Percentiles rank a stretch among this genome's conserved stretches.
These are phyloP conservation scores for Luzula sylvatica DNA, from an alignment of 176 grass and related monocot genomes.

Conservation along the genomic window DNA sequence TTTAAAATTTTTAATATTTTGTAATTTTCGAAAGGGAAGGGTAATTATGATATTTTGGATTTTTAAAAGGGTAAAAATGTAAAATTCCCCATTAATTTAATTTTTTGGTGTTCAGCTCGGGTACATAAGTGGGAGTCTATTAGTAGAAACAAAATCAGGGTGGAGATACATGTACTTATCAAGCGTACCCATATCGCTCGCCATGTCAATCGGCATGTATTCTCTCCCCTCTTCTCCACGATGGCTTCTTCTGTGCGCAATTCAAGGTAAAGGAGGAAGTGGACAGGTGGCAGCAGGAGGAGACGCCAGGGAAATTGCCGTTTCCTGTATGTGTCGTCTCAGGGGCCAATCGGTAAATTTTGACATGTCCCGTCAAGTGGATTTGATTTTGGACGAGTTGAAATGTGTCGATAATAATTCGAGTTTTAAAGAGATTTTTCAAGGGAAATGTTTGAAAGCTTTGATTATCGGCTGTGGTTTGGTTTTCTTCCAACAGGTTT, in stretches of 20 bases:
- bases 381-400: constrained; percentile 67
- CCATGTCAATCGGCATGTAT: constrained; percentile 84
- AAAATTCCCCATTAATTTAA: background rate
- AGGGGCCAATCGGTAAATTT: constrained; percentile 48
- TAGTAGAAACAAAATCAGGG: constrained; percentile 55
- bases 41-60: background rate
- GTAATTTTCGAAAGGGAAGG: no score
- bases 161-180: constrained; percentile 89
- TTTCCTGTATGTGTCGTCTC: constrained; percentile 61
- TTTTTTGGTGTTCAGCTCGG: constrained; percentile 48
- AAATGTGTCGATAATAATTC: constrained; percentile 41
- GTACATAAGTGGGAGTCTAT: constrained; percentile 60
- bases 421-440: constrained; percentile 72
- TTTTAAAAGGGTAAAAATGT: background rate
- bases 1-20: no score
- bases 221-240: constrained; percentile 75
- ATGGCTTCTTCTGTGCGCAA: constrained; percentile 92
- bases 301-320: constrained; percentile 59
- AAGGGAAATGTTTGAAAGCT: constrained; percentile 91
- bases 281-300: background rate
- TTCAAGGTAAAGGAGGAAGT: constrained; percentile 63
- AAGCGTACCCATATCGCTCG: constrained; percentile 48
- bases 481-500: constrained; percentile 96
- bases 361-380: constrained; percentile 42
- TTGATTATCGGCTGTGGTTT: constrained; percentile 82